Base-by-base conservation (phyloP, 495 filamentous ascomycete genomes). In the Lindgomyces ingoldianus region DNA sequence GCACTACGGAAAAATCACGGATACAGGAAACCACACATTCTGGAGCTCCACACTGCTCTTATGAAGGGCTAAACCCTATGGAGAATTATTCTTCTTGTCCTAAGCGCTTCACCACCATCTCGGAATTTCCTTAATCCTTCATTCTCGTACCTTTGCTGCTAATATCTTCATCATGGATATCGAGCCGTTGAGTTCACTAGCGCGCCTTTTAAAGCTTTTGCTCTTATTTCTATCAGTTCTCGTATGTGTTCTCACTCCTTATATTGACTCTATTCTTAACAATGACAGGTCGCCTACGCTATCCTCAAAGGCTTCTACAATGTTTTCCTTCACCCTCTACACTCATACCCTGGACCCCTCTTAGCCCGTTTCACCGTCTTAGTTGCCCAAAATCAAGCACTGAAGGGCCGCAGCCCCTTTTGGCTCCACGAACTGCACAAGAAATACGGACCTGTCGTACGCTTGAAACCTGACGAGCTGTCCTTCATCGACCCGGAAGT, bases 241-340 rank as follows among this genome's bases (percentile, higher is more conserved):
- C 18, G 55, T 47, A n/a, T n/a, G n/a, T n/a, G n/a, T n/a, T n/a
- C n/a, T n/a, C n/a, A n/a, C n/a, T 46, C 1, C 21, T 46, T 14
- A 16, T 8, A 41, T 22, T 8, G 16, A 18, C 29, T 46, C 16
- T 4, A 25, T 19, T 25, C 22, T 12, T 11, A 44, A 24, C 27
- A 3, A 51, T 57, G 4, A 51, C 25, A 57, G 51, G 1, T 52
- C 29, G 25, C 39, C 10, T 55, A 55, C 24, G 30, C 53, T 14
- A 3, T 50, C 26, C 6, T 41, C 41, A 52, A 33, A 44, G 8
- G 50, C 9, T 29, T 70, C 3, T 75, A 75, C 56, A 70, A 62
- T 52, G 62, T 72, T 25, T 75, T 73, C 60, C 71, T 73, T 22
- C 74, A 77, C 55, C 74, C 75, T 21, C 66, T 77, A 14, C 59